Evolutionary conservation across 257 asterid species (phyloP), one percentile per base, ranked within the genome.

Genomic region (Echites panduratus): DNA sequence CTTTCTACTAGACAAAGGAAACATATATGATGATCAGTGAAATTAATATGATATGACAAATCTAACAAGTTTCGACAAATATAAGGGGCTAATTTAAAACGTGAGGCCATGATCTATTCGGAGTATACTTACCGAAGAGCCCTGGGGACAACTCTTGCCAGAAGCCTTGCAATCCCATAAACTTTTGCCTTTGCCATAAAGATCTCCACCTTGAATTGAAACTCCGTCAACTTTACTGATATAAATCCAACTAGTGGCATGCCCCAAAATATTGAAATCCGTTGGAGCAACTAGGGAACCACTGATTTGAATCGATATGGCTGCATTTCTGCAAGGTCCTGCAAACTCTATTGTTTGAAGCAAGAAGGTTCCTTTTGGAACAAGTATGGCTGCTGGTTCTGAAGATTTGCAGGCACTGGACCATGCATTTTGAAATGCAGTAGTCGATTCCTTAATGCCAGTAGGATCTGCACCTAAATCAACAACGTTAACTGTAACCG

Each of bases 131-230:
- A 66, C 79, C 1, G 62, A 79, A 8, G 83, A 43, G 7, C 83
- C 83, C 0, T 0, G 0, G 11, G 80, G 83, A 26, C 83, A 79
- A 22, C 19, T 26, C 61, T 58, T 49, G 64, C 49, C 68, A 3
- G 75, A 41, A 26, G 13, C 38, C 61, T 75, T 79, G 76, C 83
- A 79, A 59, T 68, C 83, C 83, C 83, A 79, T 5, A 75, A 57
- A 71, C 47, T 12, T 57, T 62, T 24, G 8, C 83, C 83, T 71
- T 61, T 79, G 16, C 83, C 83, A 54, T 79, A 72, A 53, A 79
- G 75, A 26, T 16, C 27, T 41, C 82, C 81, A 49, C 73, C 73
- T 26, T 69, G 27, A 69, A 69, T 49, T 8, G 26, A 29, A 49
- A 69, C 10, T 14, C 73, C 73, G 24, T 47, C 3, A 29, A 69